Base-by-base conservation (phyloP, 345 rosid species). In the Eucalyptus victrix region DNA sequence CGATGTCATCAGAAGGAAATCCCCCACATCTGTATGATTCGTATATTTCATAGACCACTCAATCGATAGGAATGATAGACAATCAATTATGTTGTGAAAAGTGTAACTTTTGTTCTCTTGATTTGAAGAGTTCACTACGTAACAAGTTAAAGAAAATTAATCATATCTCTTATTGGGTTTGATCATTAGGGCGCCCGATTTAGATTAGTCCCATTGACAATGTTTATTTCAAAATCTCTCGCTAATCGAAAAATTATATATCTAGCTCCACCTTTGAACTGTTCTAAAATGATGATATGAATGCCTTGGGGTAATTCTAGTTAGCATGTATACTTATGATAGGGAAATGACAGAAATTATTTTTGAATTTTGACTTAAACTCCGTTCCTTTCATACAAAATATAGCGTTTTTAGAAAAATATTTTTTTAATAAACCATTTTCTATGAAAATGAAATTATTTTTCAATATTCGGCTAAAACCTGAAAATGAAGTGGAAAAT, bases 371-470 rank as follows among this genome's bases (percentile, higher is more conserved):
- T 53, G 58, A 53, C 24, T 53, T 3, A 53, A 19, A 1, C 10
- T 53, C 0, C 5, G 0, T 53, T 53, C 5, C 0, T 53, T 53
- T 53, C 5, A 0, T 0, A 1, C 0, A 8, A 53, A 53, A 53
- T 19, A 53, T 21, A 53, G 58, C 5, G 4, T 53, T 53, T 21
- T 0, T 19, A n/a, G 0, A 2, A 53, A 53, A 53, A 53, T 21
- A 53, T 2, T 53, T 53, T 53, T 53, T 5, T 5, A 21, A 53
- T 3, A 53, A 53, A 53, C 2, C 58, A 53, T 53, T 53, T 53
- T 53, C 26, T 21, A 53, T 2, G 58, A 53, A 53, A 8, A 53
- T 53, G 11, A 1, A 53, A 8, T 1, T 53, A 53, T 53, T 53
- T 51, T 53, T 0, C 0, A 1, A 53, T 53, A 53, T 53, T 53